phyloP scores from a whole-genome alignment of 305 asterid species.

The Rubia tinctorum region DNA sequence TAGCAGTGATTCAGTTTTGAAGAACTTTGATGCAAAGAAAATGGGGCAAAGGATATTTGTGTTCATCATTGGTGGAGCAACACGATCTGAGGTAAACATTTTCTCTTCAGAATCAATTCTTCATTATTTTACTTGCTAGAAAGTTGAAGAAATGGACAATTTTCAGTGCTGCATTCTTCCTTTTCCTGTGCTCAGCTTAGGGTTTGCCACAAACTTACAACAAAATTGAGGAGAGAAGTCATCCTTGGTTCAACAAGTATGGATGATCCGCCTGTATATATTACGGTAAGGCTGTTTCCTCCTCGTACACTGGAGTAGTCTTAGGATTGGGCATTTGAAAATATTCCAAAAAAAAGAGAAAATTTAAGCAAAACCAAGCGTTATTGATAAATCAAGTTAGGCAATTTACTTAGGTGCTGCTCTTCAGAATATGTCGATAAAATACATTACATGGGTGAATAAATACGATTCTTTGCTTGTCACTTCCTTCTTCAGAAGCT shows the following conservation, averaged over 20 bases:
- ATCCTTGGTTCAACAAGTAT: conserved; percentile 89
- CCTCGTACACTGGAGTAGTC: background rate
- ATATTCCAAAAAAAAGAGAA: background rate
- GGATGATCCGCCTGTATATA: conserved; percentile 89
- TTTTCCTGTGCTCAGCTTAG: conserved; percentile 54
- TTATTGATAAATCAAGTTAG: background rate
- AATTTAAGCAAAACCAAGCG: background rate
- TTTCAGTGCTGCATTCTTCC: conserved; percentile 12
- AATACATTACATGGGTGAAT: background rate
- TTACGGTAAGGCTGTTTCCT: conserved; percentile 52
- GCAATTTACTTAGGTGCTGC: background rate
- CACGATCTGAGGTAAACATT: conserved; percentile 85
- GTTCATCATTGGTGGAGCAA: conserved; percentile 95
- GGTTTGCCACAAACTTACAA: conserved; percentile 92
- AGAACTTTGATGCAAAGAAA: conserved; percentile 57
- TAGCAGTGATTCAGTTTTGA: conserved; percentile 74
- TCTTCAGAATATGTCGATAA: background rate
- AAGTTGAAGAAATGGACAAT: background rate
- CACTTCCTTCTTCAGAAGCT: conserved; percentile 52
- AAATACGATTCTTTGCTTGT: background rate
- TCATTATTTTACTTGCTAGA: conserved; percentile 6
- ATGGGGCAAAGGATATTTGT: conserved; percentile 92
- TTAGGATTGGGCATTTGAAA: background rate
- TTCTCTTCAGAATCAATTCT: conserved; percentile 8
- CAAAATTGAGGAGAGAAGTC: conserved; percentile 87